Base-by-base conservation (phyloP, 768 basidiomycete species). In the Mycena leptocephala region DNA sequence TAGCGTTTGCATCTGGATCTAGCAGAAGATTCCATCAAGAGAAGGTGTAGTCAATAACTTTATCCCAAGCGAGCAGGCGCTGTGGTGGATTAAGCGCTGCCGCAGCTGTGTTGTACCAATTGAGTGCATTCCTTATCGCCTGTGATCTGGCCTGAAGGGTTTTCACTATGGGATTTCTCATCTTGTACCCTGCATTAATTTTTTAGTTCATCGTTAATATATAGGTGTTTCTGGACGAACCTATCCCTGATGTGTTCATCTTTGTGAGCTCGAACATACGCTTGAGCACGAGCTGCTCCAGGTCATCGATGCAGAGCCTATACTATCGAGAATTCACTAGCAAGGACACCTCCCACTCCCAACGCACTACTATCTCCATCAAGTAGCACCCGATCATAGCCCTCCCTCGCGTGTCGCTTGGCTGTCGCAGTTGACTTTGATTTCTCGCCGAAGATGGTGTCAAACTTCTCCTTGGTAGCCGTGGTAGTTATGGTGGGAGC, bases 191-290 rank as follows among this genome's bases (percentile, higher is more conserved):
- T 51, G 22, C 5, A 46, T n/a, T n/a, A n/a, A n/a, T n/a, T 9
- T 20, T 46, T 20, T 16, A 5, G 5, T 46, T 20, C 7, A 18
- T 20, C 14, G 43, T 18, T 9, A 46, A n/a, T 20, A 46, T 4
- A 46, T 5, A 46, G 16, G 22, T 18, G 16, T 5, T 18, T 5
- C 13, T 5, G 2, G n/a, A 53, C 37, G 2, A 13, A 65, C 63
- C 63, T 20, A 43, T 65, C 28, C 30, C 26, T 8, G 63, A 65
- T 26, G 48, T 48, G 30, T 46, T 65, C 43, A 65, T 65, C 41
- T 68, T 68, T 10, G 35, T 56, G 13, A 68, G 35, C 51, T 68
- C 66, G 39, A 68, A 68, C 48, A 68, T 53, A 3, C 51, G 66
- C 53, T 68, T 53, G 18, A 68, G 48, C 0, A 68, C 66, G 32